Percentiles rank a stretch among this genome's conserved stretches.
These are phyloP conservation scores for Boletales sp. DNA, from an alignment of 768 basidiomycete species.

Conservation along the genomic window DNA sequence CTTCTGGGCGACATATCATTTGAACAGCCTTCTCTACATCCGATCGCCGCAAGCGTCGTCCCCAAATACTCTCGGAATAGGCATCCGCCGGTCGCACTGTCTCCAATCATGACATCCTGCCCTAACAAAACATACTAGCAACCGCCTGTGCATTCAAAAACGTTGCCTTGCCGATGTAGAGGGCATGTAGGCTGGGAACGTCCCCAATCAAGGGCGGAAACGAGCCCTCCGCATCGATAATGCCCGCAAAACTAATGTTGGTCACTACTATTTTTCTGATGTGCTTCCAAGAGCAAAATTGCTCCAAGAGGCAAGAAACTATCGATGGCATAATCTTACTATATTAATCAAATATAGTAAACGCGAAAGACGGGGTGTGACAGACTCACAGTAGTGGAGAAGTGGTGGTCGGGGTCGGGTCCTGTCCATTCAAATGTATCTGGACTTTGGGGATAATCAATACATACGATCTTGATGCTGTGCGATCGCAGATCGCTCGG, in stretches of 20 bases:
- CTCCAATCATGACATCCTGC: constrained; percentile 24
- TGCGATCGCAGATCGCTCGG: too few relatives aligned
- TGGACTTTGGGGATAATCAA: constrained; percentile 33
- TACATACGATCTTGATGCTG: too few relatives aligned
- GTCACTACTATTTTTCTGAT: constrained; percentile 46
- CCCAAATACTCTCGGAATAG: constrained; percentile 59
- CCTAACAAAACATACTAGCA: constrained; percentile 33
- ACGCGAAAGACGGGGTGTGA: not conserved
- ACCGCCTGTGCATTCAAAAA: constrained; percentile 41
- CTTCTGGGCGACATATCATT: constrained; percentile 5
- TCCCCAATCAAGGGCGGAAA: constrained; percentile 32
- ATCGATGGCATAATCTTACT: constrained; percentile 24
- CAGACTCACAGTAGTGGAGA: constrained; percentile 53
- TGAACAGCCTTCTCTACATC: constrained; percentile 41
- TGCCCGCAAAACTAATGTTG: constrained; percentile 40
- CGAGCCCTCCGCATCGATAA: constrained; percentile 8
- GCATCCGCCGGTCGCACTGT: constrained; percentile 47
- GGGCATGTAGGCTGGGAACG: constrained; percentile 37
- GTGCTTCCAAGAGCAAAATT: constrained; percentile 37
- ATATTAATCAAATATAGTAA: not conserved
- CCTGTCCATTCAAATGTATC: constrained; percentile 53
- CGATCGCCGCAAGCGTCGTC: constrained; percentile 44
- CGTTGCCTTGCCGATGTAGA: constrained; percentile 50
- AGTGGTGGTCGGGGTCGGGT: constrained; percentile 58
- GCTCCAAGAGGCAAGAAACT: constrained; percentile 22